These are phyloP conservation scores for Spencermartinsiella europaea DNA, from an alignment of 805 yeast genomes.

Conservation along the genomic window DNA sequence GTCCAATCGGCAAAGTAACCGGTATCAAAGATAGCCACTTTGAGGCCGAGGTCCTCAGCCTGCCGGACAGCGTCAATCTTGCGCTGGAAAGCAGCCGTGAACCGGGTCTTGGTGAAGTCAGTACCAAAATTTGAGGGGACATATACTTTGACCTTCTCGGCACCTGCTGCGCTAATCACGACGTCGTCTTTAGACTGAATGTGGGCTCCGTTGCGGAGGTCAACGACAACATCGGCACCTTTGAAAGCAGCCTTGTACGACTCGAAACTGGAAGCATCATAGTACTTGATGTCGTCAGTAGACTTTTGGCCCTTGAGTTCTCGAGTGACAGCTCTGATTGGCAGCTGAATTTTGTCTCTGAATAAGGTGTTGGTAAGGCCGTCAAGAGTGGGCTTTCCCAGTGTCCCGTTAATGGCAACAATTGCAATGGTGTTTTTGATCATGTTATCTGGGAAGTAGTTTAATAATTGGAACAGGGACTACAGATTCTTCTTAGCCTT, in stretches of 20 bases:
- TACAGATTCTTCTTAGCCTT: too few species aligned
- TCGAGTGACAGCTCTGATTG: conserved; percentile 48
- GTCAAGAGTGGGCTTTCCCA: conserved; percentile 44
- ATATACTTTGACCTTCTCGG: conserved; percentile 43
- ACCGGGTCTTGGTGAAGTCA: conserved; percentile 26
- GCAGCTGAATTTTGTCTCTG: conserved; percentile 39
- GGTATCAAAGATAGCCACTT: not conserved
- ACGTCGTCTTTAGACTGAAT: conserved; percentile 29
- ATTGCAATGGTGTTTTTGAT: conserved; percentile 40
- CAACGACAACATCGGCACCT: conserved; percentile 46
- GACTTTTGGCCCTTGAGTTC: conserved; percentile 30
- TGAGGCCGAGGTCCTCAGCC: conserved; percentile 2
- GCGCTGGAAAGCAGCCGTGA: not conserved
- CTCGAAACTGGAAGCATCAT: conserved; percentile 32
- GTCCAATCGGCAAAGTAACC: conserved; percentile 3
- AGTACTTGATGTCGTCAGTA: conserved; percentile 38
- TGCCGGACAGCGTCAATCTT: not conserved
- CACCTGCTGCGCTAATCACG: conserved; percentile 33
- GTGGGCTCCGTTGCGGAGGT: conserved; percentile 27
- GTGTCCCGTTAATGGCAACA: conserved; percentile 45
- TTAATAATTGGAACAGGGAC: too few species aligned
- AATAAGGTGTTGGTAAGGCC: conserved; percentile 44
- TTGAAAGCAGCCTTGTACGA: conserved; percentile 35
- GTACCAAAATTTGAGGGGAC: conserved; percentile 57
- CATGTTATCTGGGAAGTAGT: too few species aligned